Evolutionary conservation across 441 rosid species (phyloP).

Genomic region (Eutrema salsugineum): DNA sequence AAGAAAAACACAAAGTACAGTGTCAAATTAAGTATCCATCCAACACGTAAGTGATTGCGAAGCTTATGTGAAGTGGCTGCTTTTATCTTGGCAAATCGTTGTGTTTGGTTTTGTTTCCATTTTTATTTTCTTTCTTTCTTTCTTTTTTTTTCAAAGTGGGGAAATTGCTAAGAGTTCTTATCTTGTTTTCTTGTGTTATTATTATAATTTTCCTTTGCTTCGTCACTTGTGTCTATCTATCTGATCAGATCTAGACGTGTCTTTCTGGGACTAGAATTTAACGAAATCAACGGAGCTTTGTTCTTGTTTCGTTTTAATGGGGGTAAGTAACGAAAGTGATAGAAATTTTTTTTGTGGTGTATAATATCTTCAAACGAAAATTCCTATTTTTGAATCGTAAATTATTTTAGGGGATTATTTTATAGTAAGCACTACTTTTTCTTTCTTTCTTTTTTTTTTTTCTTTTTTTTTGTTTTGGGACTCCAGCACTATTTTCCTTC

Average conservation of each 20-base stretch:
- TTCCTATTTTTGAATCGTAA: not conserved
- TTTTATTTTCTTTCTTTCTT: too few species aligned
- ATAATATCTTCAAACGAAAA: not conserved
- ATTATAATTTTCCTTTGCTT: conserved; percentile 5
- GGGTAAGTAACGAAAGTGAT: not conserved
- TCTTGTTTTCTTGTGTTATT: not conserved
- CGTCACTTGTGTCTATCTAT: conserved; percentile 24
- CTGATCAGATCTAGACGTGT: conserved; percentile 11
- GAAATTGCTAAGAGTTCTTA: conserved; percentile 13
- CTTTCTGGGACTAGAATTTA: not conserved
- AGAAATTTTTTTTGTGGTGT: not conserved
- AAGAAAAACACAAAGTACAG: conserved; percentile 5
- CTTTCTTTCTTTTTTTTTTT: too few species aligned
- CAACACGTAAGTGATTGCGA: conserved; percentile 22
- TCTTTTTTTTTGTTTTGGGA: too few species aligned
- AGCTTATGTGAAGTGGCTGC: conserved; percentile 15
- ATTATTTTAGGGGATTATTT: too few species aligned
- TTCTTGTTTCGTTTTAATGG: not conserved
- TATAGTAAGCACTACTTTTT: too few species aligned
- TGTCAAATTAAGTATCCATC: conserved; percentile 5
- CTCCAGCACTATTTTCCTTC: too few species aligned
- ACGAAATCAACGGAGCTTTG: conserved; percentile 15
- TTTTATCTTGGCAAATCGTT: conserved; percentile 13
- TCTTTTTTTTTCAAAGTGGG: not conserved
- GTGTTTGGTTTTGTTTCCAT: not conserved